A percentile compares a stretch with the other conserved stretches of the same genome.
These are phyloP conservation scores for Camelina neglecta DNA, from an alignment of 345 rosid species.

Conservation along the genomic window DNA sequence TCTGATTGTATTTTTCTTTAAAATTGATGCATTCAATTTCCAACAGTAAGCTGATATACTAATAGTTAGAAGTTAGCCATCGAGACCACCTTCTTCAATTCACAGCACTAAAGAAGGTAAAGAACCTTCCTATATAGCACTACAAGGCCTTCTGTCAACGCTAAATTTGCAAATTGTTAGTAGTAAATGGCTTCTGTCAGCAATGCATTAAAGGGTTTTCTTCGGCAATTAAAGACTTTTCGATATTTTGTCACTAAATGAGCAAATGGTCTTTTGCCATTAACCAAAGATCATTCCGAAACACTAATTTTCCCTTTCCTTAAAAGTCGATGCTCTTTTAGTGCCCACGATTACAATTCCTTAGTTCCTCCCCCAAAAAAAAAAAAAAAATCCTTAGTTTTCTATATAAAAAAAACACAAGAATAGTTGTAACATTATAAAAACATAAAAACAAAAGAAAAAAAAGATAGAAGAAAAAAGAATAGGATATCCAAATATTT, in stretches of 20 bases:
- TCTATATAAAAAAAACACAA: no score
- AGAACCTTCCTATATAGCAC: background rate
- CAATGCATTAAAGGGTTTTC: background rate
- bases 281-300: background rate
- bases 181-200: background rate
- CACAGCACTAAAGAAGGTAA: background rate
- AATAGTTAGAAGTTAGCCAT: background rate
- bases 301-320: background rate
- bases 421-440: no score
- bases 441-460: no score
- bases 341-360: no score
- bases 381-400: no score
- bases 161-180: background rate
- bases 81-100: background rate
- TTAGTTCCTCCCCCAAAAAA: no score
- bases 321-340: background rate
- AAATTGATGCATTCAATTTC: background rate
- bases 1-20: background rate
- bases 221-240: background rate
- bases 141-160: background rate
- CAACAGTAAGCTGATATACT: background rate
- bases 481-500: background rate
- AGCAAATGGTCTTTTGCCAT: background rate
- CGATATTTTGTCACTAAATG: background rate
- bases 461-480: no score